Conservation (phyloP, 495 filamentous ascomycete species). For the Xylaria castorea region DNA sequence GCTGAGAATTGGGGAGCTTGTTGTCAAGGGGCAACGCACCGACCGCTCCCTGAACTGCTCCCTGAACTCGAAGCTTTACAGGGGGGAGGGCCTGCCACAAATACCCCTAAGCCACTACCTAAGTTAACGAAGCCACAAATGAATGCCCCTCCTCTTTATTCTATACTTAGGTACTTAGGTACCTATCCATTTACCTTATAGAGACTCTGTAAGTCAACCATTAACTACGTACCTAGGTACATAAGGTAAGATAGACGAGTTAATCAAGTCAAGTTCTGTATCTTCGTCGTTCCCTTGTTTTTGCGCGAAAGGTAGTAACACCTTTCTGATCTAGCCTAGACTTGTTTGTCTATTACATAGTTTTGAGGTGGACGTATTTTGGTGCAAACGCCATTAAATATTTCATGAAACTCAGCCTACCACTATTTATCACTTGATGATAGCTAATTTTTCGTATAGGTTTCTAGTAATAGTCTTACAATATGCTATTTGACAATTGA, state of each 20-base stretch:
- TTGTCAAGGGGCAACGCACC: constrained; percentile 27
- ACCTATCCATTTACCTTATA: too few relatives aligned
- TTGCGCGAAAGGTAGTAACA: neutral
- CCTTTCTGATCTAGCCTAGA: neutral
- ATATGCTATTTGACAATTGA: neutral
- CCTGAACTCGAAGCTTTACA: neutral
- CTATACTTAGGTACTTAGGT: too few relatives aligned
- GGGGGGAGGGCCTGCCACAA: neutral
- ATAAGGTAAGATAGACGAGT: too few relatives aligned
- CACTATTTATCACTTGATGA: neutral
- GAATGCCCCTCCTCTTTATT: neutral
- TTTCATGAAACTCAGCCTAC: neutral
- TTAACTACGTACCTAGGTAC: too few relatives aligned
- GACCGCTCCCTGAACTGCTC: neutral
- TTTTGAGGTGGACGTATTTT: neutral
- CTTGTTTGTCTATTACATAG: neutral
- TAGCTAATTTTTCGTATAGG: neutral
- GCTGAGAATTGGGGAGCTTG: neutral
- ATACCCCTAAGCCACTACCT: constrained; percentile 13
- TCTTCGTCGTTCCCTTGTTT: too few relatives aligned
- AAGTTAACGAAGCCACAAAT: constrained; percentile 6
- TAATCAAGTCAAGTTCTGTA: too few relatives aligned
- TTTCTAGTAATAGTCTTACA: neutral
- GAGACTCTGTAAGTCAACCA: too few relatives aligned
- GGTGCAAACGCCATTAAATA: neutral